Conservation (phyloP, 768 basidiomycete genomes). For the Ramaria rubella region DNA sequence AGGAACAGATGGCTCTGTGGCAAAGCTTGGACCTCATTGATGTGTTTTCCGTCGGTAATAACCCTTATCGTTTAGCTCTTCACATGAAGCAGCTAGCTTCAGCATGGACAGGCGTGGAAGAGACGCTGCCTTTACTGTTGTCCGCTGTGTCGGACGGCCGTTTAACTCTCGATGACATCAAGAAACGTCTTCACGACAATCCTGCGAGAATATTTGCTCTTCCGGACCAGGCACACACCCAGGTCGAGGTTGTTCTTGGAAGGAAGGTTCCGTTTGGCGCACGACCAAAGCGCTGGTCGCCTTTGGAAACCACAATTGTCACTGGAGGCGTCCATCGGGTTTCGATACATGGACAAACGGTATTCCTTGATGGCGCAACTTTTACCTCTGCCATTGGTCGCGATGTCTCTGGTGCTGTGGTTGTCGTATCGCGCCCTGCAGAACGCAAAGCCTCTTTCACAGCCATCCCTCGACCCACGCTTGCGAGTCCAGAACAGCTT, state of each 20-base stretch:
- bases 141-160: slow-evolving; percentile 77
- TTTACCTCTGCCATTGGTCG: slow-evolving; percentile 54
- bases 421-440: slow-evolving; percentile 34
- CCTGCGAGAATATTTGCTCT: slow-evolving; percentile 88
- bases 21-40: slow-evolving; percentile 77
- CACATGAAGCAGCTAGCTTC: slow-evolving; percentile 56
- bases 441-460: slow-evolving; percentile 16
- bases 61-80: slow-evolving; percentile 68
- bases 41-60: slow-evolving; percentile 81
- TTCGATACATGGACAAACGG: slow-evolving; percentile 81
- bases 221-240: slow-evolving; percentile 78
- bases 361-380: slow-evolving; percentile 79
- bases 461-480: slow-evolving; percentile 11
- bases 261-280: slow-evolving; percentile 54
- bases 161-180: slow-evolving; percentile 78
- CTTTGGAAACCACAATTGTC: slow-evolving; percentile 55
- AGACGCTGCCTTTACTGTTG: slow-evolving; percentile 81
- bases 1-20: slow-evolving; percentile 84
- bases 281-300: slow-evolving; percentile 68
- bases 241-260: slow-evolving; percentile 88
- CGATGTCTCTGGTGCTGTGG: slow-evolving; percentile 61
- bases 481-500: slow-evolving; percentile 4
- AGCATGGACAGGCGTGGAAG: slow-evolving; percentile 75
- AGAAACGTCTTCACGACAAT: slow-evolving; percentile 81
- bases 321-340: slow-evolving; percentile 85